Base-by-base conservation (phyloP, 2,329 filamentous ascomycete species). In the Leptodontidium sp. region DNA sequence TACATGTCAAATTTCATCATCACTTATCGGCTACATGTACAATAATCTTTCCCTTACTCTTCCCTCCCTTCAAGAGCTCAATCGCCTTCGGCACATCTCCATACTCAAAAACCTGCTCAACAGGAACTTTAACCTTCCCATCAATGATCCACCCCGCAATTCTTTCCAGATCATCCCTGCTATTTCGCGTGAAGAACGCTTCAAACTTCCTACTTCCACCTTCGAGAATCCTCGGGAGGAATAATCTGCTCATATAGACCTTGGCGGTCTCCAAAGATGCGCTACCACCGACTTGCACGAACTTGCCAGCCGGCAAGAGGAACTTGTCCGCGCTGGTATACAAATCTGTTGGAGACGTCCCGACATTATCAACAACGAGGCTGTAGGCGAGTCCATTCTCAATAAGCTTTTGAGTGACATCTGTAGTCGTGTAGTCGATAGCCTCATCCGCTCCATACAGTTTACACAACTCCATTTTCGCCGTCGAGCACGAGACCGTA, bases 1-100 rank as follows among this genome's bases (percentile, higher is more conserved):
- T 17, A 45, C n/a, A 0, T 47, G 4, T 21, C 15, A 47, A 3
- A 26, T 21, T 50, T 21, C 47, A 50, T 11, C 47, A 26, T 50
- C 6, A 50, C 47, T 50, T 50, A 8, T 24, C 4, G 2, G n/a
- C 29, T 63, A 74, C 64, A 67, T 71, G 53, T 26, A 74, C 64
- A 40, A 91, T 81, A 71, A 91, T 79, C 79, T 91, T 91, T 0
- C 89, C 90, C 70, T 79, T 85, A 1, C 85, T 81, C 38, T 84
- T 82, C 0, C 85, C 85, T 0, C 81, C 84, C 79, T 86, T 89
- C 74, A 91, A 75, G 75, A 83, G 88, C 76, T 84, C 83, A 77
- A 87, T 89, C 0, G 88, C 89, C 75, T 85, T 82, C 1, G 84
- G 83, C 1, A 82, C 84, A 64, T 90, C 83, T 58, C 87, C 86